These are phyloP conservation scores for Vaccinium macrocarpon DNA, from an alignment of 148 eudicot genomes.

Conservation along the genomic window DNA sequence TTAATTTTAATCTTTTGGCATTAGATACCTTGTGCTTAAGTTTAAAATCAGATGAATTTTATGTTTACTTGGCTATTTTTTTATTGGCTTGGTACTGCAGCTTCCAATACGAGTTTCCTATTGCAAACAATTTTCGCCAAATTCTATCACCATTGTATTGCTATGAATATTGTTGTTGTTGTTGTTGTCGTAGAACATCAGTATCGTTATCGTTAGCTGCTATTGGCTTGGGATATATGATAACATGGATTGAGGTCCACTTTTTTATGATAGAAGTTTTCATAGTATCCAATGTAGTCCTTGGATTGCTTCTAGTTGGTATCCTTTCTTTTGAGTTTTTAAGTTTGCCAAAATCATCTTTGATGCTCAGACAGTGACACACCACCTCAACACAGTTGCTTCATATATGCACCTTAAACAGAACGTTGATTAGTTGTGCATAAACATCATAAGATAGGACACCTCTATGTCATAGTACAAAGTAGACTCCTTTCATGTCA, in stretches of 20 bases:
- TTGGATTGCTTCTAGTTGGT: neutral
- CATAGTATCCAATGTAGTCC: neutral
- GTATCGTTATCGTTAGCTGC: too few relatives aligned
- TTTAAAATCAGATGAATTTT: neutral
- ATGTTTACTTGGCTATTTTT: neutral
- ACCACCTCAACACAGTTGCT: constrained; percentile 2
- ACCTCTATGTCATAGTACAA: too few relatives aligned
- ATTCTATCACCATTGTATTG: neutral
- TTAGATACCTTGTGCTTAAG: neutral
- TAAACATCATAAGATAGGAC: neutral
- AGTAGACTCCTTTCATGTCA: neutral
- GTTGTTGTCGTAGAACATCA: too few relatives aligned
- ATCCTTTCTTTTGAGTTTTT: neutral
- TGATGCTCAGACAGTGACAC: neutral
- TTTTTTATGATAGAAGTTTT: neutral
- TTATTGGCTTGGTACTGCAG: neutral
- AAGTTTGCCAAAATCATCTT: neutral
- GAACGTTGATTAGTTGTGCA: constrained; percentile 1
- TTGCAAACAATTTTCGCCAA: neutral
- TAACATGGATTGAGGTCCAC: too few relatives aligned
- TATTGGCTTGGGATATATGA: too few relatives aligned
- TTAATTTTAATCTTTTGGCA: neutral
- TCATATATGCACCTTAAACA: neutral
- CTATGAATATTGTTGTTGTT: neutral
- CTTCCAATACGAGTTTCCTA: neutral